phyloP scores from a whole-genome alignment of 208 protist species.

The Leishmania guyanensis region DNA sequence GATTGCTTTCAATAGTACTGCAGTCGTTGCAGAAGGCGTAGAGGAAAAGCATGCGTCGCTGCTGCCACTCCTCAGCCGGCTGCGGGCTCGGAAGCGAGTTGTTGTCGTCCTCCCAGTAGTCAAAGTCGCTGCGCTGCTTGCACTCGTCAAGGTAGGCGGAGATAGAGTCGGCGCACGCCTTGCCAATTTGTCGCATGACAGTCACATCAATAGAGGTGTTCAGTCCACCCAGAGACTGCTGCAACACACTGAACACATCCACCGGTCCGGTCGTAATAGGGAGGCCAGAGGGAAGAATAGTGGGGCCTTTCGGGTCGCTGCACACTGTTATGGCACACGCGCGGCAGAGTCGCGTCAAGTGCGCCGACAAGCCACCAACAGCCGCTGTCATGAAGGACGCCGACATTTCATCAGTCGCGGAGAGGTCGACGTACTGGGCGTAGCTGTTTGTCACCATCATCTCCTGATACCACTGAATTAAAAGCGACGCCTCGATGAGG shows the following conservation, averaged over 20 bases:
- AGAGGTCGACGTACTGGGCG: conserved; percentile 60
- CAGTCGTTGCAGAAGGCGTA: conserved; percentile 91
- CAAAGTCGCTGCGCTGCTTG: conserved; percentile 74
- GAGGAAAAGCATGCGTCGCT: conserved; percentile 72
- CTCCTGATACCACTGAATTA: conserved; percentile 87
- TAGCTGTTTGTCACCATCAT: conserved; percentile 76
- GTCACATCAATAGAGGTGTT: conserved; percentile 64
- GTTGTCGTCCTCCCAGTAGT: conserved; percentile 85
- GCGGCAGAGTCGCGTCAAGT: conserved; percentile 75
- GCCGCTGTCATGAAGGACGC: conserved; percentile 75
- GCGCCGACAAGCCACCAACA: conserved; percentile 71
- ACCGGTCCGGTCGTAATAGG: conserved; percentile 82
- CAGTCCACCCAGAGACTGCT: conserved; percentile 79
- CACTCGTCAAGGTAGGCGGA: conserved; percentile 80
- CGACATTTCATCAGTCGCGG: conserved; percentile 60
- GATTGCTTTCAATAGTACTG: conserved; percentile 82
- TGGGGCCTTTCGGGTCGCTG: conserved; percentile 56
- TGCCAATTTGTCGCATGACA: conserved; percentile 81
- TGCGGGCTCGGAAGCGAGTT: conserved; percentile 26
- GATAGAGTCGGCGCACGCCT: conserved; percentile 78
- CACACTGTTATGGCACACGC: conserved; percentile 75
- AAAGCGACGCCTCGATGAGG: conserved; percentile 81
- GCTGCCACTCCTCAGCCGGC: conserved; percentile 65
- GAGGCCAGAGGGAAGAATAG: conserved; percentile 52
- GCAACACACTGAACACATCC: conserved; percentile 87